A percentile compares a stretch with the other conserved stretches of the same genome.
Evolutionary conservation across 805 yeast species (phyloP).

Genomic region (Spathaspora boniae): DNA sequence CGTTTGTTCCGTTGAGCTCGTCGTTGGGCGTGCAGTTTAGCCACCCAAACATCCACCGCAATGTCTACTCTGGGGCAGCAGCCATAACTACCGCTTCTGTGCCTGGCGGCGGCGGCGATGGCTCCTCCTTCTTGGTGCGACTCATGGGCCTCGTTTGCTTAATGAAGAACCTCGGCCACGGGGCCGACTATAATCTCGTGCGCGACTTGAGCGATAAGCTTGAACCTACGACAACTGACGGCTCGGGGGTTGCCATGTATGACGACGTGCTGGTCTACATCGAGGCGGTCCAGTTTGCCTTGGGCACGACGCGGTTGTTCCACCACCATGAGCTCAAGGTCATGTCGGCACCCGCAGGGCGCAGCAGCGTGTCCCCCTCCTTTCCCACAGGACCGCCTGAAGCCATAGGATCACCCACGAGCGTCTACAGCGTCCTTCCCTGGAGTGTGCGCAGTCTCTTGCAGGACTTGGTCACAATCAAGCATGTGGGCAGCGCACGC

Average conservation of each 20-base stretch:
- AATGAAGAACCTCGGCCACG: slow-evolving; percentile 34
- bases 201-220: slow-evolving; percentile 26
- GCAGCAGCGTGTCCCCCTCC: not conserved
- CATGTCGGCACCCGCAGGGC: not conserved
- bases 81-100: slow-evolving; percentile 15
- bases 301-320: slow-evolving; percentile 35
- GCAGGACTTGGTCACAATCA: slow-evolving; percentile 29
- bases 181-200: slow-evolving; percentile 26
- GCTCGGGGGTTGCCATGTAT: slow-evolving; percentile 19
- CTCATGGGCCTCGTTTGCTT: slow-evolving; percentile 26
- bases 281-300: slow-evolving; percentile 26
- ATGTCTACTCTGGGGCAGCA: slow-evolving; percentile 13
- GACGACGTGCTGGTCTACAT: slow-evolving; percentile 22
- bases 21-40: slow-evolving; percentile 24
- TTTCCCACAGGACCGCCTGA: not conserved
- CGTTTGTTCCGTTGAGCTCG: slow-evolving; percentile 33
- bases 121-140: slow-evolving; percentile 25
- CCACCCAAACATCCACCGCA: slow-evolving; percentile 38
- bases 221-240: slow-evolving; percentile 20
- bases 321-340: slow-evolving; percentile 15
- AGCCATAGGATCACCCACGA: slow-evolving; percentile 1
- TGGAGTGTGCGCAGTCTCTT: slow-evolving; percentile 39
- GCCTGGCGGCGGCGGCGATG: too few species aligned
- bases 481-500: slow-evolving; percentile 24
- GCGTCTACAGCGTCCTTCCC: slow-evolving; percentile 21